A percentile compares a stretch with the other conserved stretches of the same genome.
phyloP scores from a whole-genome alignment of 768 basidiomycete species.

The Collybia sp. region DNA sequence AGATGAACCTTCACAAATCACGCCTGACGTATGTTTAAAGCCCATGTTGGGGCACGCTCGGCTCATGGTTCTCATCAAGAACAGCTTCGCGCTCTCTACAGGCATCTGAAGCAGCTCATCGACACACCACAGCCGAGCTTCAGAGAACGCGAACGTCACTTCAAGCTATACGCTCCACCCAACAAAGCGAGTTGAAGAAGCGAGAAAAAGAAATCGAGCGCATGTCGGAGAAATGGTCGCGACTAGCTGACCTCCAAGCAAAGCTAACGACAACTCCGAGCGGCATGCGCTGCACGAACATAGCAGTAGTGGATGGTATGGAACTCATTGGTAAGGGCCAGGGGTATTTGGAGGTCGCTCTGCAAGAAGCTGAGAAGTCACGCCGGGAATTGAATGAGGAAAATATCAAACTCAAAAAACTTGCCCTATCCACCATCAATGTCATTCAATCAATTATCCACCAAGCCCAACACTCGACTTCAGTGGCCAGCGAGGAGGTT shows the following conservation, averaged over 20 bases:
- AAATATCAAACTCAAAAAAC: conserved; percentile 53
- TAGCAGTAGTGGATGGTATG: conserved; percentile 37
- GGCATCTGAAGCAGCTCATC: conserved; percentile 60
- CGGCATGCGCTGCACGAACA: conserved; percentile 54
- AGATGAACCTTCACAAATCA: conserved; percentile 68
- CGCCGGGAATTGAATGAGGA: conserved; percentile 59
- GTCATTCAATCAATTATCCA: conserved; percentile 55
- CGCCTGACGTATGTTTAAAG: conserved; percentile 56
- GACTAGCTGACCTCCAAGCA: conserved; percentile 61
- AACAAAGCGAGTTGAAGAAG: conserved; percentile 73
- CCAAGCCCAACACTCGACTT: conserved; percentile 32
- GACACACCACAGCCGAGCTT: conserved; percentile 64
- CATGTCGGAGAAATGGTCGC: conserved; percentile 70
- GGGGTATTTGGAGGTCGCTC: conserved; percentile 56
- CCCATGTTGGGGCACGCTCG: neutral
- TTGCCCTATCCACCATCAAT: conserved; percentile 61
- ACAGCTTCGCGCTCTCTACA: conserved; percentile 49
- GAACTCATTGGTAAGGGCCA: conserved; percentile 45
- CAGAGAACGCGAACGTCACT: conserved; percentile 67
- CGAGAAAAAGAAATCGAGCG: conserved; percentile 77
- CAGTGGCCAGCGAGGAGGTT: conserved; percentile 47
- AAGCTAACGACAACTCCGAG: conserved; percentile 45
- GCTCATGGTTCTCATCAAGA: conserved; percentile 24
- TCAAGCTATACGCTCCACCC: conserved; percentile 63
- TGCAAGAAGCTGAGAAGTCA: conserved; percentile 71